Evolutionary conservation across 139 green algal species (phyloP), one percentile per base, ranked within the genome.

Genomic region (Eudorina sp.): DNA sequence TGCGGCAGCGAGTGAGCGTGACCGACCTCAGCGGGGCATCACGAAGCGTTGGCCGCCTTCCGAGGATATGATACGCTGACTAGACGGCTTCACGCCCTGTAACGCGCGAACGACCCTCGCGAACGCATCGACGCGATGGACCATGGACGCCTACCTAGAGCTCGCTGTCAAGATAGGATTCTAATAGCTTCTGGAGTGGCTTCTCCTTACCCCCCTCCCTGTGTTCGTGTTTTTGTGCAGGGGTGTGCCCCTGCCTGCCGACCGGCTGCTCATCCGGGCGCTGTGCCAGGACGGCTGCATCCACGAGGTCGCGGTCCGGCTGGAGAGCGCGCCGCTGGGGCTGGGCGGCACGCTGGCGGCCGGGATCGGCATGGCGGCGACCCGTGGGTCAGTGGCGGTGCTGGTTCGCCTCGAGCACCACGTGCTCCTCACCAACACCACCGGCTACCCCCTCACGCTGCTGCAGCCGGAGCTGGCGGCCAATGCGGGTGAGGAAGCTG

Each of bases 401-500:
- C 4, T 86, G 60, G 41, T 86, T 6, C 60, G 60, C 0, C 53
- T 98, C 84, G 95, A 97, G 68, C 92, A 94, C 0, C 93, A 97
- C 76, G 38, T 97, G n/a, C 85, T 97, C 53, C 83, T 97, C 3
- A 92, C 89, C 68, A 98, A 98, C 89, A 85, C 88, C 40, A 97
- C 95, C 1, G 92, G 94, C 34, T 91, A 96, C 43, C 78, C 89
- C 9, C 89, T 98, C n/a, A 86, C 95, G 82, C 88, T 97, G 55
- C 66, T 96, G 78, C 96, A 97, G 82, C 93, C 92, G 5, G 91
- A 94, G 62, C 41, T 80, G 13, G 73, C 76, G 38, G 53, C 36
- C 8, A 46, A 21, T 75, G 66, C 13, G 21, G 34, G n/a, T 41
- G 64, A 43, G 16, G n/a, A n/a, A n/a, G n/a, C n/a, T n/a, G n/a